Evolutionary conservation across 768 basidiomycete genomes (phyloP), one percentile per base, ranked within the genome.

Genomic region (Pisolithus microcarpus): DNA sequence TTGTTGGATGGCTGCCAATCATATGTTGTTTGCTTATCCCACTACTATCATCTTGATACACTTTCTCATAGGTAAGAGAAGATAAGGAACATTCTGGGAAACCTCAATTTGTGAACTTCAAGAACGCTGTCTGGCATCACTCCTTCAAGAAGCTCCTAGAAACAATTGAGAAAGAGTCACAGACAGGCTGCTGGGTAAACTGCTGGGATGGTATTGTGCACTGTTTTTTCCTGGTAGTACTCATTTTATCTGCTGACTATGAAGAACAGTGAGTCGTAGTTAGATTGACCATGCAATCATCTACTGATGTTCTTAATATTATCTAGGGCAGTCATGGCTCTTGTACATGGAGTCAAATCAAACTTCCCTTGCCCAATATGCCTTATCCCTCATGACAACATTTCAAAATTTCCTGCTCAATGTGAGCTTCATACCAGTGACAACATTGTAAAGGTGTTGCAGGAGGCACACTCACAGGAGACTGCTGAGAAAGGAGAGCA

Each of bases 201-300:
- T 73, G 70, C 54, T 66, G 58, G 10, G 70, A 72, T 54, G 57
- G 49, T 1, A 55, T 68, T 7, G 9, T 43, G 1, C 67, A 64
- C 0, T 51, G 24, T 7, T 50, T 76, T 0, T 75, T 58, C 47
- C 72, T 70, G 13, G 43, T 67, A 23, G 61, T 75, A 34, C 43
- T 71, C 0, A 69, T 73, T 7, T 49, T 73, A 1, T 68, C 66
- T 8, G 65, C 72, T 26, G 73, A 75, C 38, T 77, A 73, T 54
- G 70, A 75, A 52, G 73, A 77, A 59, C 68, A 70, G 74, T 75
- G 26, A 26, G 26, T 64, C 18, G 69, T 36, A 7, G 38, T 49
- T 26, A 26, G 26, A 26, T 26, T 26, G 26, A 26, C 26, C 26
- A 2, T 26, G 26, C 26, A 26, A 26, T 26, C 26, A 26, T 36